A percentile compares a stretch with the other conserved stretches of the same genome.
Conservation (phyloP, 805 yeast genomes). For the Candida quercuum region DNA sequence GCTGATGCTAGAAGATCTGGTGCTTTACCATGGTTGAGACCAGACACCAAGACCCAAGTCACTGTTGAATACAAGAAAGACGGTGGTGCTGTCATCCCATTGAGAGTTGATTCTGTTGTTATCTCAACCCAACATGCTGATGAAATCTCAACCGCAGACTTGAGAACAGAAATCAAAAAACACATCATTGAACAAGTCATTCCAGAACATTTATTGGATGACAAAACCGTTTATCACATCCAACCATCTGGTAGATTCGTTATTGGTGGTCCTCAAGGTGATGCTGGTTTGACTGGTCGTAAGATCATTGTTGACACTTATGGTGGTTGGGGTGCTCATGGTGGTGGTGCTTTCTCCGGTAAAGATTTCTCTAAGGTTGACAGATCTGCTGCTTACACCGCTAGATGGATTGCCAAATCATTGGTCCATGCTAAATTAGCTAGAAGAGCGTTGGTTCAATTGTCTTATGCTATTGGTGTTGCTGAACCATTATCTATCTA, state of each 20-base stretch:
- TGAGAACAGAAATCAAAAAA: conserved; percentile 71
- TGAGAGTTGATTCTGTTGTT: conserved; percentile 96
- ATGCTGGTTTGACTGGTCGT: conserved; percentile 99
- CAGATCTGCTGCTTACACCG: conserved; percentile 99
- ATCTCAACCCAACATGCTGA: conserved; percentile 98
- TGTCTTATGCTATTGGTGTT: conserved; percentile 99
- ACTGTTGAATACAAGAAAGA: conserved; percentile 94
- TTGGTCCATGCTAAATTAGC: conserved; percentile 92
- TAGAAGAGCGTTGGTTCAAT: conserved; percentile 95
- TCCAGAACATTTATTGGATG: conserved; percentile 87
- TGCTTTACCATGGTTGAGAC: conserved; percentile 93
- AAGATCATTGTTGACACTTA: conserved; percentile 99
- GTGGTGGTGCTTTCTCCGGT: conserved; percentile 99
- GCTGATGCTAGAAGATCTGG: conserved; percentile 98
- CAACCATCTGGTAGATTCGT: conserved; percentile 99
- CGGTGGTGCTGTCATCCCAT: conserved; percentile 91
- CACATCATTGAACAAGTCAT: conserved; percentile 89
- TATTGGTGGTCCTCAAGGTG: conserved; percentile 99
- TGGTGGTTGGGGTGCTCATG: conserved; percentile 99
- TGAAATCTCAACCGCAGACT: conserved; percentile 86
- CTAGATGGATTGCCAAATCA: conserved; percentile 99
- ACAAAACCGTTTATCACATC: conserved; percentile 93
- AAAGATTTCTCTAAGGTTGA: conserved; percentile 99
- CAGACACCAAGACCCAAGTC: conserved; percentile 99
- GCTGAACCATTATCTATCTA: conserved; percentile 98